A percentile compares a stretch with the other conserved stretches of the same genome.
Conservation (phyloP, 2,329 filamentous ascomycete genomes). For the Endothia cerciana region DNA sequence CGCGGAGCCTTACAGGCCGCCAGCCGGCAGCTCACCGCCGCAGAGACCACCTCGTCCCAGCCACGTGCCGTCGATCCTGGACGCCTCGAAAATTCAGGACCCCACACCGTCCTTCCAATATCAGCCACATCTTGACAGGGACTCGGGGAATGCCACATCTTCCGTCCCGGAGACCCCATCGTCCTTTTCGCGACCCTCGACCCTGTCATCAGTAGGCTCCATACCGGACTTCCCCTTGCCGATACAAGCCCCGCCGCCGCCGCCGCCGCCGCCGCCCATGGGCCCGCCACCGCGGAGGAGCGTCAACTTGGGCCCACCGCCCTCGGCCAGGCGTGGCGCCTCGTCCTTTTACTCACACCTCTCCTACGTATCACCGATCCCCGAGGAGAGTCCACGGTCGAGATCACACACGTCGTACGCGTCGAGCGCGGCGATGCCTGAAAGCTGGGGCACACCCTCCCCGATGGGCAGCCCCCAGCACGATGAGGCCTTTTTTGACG, state of each 20-base stretch:
- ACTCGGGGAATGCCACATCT: conserved; percentile 38
- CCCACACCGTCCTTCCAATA: conserved; percentile 59
- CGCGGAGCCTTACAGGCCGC: conserved; percentile 52
- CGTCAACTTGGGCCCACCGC: conserved; percentile 62
- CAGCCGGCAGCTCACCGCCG: conserved; percentile 55
- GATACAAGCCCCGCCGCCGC: conserved; percentile 36
- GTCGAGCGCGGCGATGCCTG: conserved; percentile 74
- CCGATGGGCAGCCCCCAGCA: conserved; percentile 50
- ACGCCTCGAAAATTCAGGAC: conserved; percentile 59
- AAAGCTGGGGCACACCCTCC: conserved; percentile 63
- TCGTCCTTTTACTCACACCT: conserved; percentile 68
- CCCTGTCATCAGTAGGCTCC: conserved; percentile 56
- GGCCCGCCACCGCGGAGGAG: conserved; percentile 48
- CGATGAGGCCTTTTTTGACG: conserved; percentile 55
- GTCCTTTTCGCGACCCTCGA: conserved; percentile 56
- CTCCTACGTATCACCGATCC: conserved; percentile 75
- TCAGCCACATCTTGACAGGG: conserved; percentile 42
- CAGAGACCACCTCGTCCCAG: conserved; percentile 64
- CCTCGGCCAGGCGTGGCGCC: conserved; percentile 61
- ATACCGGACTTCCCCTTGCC: conserved; percentile 64
- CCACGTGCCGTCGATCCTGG: conserved; percentile 61
- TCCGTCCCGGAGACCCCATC: conserved; percentile 53
- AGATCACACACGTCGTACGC: conserved; percentile 67
- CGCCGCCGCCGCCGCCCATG: conserved; percentile 30
- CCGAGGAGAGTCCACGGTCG: conserved; percentile 67